phyloP scores from a whole-genome alignment of 495 filamentous ascomycete species.

The Durotheca rogersii region DNA sequence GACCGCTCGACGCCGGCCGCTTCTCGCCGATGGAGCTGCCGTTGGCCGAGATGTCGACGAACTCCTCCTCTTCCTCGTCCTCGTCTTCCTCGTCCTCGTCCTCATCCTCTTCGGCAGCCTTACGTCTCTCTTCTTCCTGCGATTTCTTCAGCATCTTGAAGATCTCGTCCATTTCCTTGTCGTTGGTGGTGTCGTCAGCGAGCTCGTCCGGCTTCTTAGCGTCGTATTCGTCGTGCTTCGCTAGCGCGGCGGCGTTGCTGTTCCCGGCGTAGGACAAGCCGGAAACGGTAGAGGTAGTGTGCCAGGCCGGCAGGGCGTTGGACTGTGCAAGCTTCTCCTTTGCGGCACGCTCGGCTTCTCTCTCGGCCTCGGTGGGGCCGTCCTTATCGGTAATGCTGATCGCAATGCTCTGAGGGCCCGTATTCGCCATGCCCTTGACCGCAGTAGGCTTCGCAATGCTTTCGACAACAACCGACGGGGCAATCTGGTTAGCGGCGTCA shows the following conservation, averaged over 20 bases:
- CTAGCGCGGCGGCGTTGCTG: constrained; percentile 46
- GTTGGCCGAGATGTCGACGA: constrained; percentile 35
- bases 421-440: constrained; percentile 69
- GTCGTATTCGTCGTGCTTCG: constrained; percentile 57
- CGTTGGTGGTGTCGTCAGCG: constrained; percentile 43
- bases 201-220: constrained; percentile 32
- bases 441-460: constrained; percentile 56
- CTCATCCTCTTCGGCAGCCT: constrained; percentile 49
- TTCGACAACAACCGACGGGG: constrained; percentile 54
- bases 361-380: constrained; percentile 73
- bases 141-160: constrained; percentile 56
- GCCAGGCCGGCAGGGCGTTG: constrained; percentile 88
- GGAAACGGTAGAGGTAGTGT: constrained; percentile 78
- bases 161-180: constrained; percentile 51
- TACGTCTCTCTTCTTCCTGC: constrained; percentile 49
- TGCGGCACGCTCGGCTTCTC: constrained; percentile 66
- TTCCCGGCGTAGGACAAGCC: constrained; percentile 40
- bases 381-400: constrained; percentile 74
- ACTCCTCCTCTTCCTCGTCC: constrained; percentile 45
- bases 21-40: constrained; percentile 30
- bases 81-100: constrained; percentile 53
- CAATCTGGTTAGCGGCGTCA: constrained; percentile 60
- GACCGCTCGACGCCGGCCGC: constrained; percentile 35
- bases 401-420: constrained; percentile 68
- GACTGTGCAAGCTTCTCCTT: constrained; percentile 75